Conservation (phyloP, 1,139 yeast species). For the Candida dubliniensis region DNA sequence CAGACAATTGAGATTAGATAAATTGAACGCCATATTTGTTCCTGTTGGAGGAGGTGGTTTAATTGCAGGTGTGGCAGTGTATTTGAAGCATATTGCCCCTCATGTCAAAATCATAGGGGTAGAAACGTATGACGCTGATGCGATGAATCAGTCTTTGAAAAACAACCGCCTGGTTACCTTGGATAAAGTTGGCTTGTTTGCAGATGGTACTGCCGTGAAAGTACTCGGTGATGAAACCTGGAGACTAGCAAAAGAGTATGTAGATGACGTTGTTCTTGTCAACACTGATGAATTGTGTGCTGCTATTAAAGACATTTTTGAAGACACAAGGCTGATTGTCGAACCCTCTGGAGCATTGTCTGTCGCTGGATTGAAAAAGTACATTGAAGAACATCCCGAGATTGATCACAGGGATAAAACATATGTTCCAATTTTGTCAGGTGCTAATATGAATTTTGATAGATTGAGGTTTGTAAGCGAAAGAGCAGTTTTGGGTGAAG, state of each 20-base stretch:
- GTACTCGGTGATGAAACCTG: constrained; percentile 88
- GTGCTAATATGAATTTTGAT: constrained; percentile 98
- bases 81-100: constrained; percentile 94
- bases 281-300: constrained; percentile 96
- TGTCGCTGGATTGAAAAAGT: constrained; percentile 91
- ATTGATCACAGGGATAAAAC: constrained; percentile 70
- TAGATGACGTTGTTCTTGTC: constrained; percentile 86
- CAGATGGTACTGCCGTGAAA: constrained; percentile 99
- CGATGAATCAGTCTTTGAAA: constrained; percentile 73
- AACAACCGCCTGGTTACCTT: constrained; percentile 55
- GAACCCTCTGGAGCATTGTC: constrained; percentile 98
- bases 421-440: constrained; percentile 85
- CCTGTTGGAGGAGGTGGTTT: constrained; percentile 99
- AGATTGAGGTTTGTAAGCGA: constrained; percentile 95
- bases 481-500: constrained; percentile 97
- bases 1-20: constrained; percentile 78
- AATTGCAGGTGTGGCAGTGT: constrained; percentile 86
- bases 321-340: constrained; percentile 89
- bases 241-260: constrained; percentile 71
- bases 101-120: constrained; percentile 95
- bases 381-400: constrained; percentile 63
- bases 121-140: constrained; percentile 94
- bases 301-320: constrained; percentile 93
- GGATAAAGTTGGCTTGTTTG: constrained; percentile 86
- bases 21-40: constrained; percentile 82